Base-by-base conservation (phyloP, 257 asterid genomes). In the Solanum arcanum region DNA sequence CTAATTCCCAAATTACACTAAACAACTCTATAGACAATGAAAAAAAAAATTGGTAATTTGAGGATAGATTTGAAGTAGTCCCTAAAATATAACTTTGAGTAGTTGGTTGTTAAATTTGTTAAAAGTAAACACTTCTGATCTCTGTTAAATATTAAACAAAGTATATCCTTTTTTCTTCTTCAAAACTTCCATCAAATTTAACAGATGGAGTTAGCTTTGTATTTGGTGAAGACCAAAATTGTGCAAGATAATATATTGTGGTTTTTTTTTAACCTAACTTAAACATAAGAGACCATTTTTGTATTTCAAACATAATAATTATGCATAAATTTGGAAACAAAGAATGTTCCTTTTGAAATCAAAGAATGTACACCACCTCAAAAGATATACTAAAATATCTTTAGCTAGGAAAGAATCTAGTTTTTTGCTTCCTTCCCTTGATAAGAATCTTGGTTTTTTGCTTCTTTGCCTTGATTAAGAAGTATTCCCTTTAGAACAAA, bases 401-500 rank as follows among this genome's bases (percentile, higher is more conserved):
- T 46, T 6, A 31, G 21, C 44, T 29, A 46, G 72, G 86, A 21
- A 89, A 86, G 90, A 87, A 88, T 88, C 86, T 81, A 52, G 76
- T 31, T 73, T 52, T 85, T 86, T 81, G 84, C 73, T 92, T 76
- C 86, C 94, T 90, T 93, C 84, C 92, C 93, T 93, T 59, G 68
- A 59, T 59, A 89, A 86, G 90, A 85, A 88, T 88, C 84, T 81
- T 66, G 75, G n/a, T 73, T 52, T 85, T 86, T 81, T 82, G 12
- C 27, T 8, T 12, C 66, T 3, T 59, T 59, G 66, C 27, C 73
- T 92, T 90, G 88, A 88, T 89, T 86, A 87, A 91, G 92, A 94
- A 93, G 97, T 90, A 91, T 86, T 69, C 75, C 25, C 94, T 90
- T 92, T 64, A 86, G 84, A 83, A 83, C 83, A 86, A 39, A 69